phyloP scores from a whole-genome alignment of 495 filamentous ascomycete genomes.

The Peziza echinospora region DNA sequence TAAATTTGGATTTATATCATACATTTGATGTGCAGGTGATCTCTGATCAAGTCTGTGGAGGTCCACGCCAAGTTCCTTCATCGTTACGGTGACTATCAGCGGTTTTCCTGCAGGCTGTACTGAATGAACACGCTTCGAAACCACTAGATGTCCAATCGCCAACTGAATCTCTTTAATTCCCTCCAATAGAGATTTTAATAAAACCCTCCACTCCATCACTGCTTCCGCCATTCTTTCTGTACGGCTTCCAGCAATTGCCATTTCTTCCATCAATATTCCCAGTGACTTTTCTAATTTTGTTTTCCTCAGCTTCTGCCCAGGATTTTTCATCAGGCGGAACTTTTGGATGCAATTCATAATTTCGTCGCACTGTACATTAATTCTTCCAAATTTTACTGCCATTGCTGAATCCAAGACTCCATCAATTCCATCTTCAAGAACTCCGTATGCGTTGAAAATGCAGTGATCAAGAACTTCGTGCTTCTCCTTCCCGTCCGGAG shows the following conservation, averaged over 20 bases:
- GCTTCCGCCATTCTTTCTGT: slow-evolving; percentile 61
- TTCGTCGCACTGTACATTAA: slow-evolving; percentile 84
- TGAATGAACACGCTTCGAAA: slow-evolving; percentile 53
- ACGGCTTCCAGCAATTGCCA: slow-evolving; percentile 46
- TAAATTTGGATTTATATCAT: slow-evolving; percentile 2
- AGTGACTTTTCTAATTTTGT: slow-evolving; percentile 28
- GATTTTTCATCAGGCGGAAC: slow-evolving; percentile 4
- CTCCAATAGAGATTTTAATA: slow-evolving; percentile 68
- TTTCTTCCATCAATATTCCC: slow-evolving; percentile 55
- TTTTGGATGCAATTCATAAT: slow-evolving; percentile 36
- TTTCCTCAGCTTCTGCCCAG: background rate
- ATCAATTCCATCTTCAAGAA: slow-evolving; percentile 70
- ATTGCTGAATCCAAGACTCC: slow-evolving; percentile 80
- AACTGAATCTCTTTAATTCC: slow-evolving; percentile 94
- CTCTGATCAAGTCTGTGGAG: slow-evolving; percentile 81
- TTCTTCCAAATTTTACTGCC: slow-evolving; percentile 66
- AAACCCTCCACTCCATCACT: slow-evolving; percentile 82
- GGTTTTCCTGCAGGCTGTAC: slow-evolving; percentile 42
- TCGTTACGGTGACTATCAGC: slow-evolving; percentile 63
- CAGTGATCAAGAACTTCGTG: slow-evolving; percentile 79
- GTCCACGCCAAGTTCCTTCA: slow-evolving; percentile 90
- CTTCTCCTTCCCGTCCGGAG: slow-evolving; percentile 49
- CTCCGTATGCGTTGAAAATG: slow-evolving; percentile 72
- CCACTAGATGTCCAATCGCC: slow-evolving; percentile 73
- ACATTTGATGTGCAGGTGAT: slow-evolving; percentile 88